phyloP scores from a whole-genome alignment of 176 grass and related monocot genomes.

The Raddia distichophylla region DNA sequence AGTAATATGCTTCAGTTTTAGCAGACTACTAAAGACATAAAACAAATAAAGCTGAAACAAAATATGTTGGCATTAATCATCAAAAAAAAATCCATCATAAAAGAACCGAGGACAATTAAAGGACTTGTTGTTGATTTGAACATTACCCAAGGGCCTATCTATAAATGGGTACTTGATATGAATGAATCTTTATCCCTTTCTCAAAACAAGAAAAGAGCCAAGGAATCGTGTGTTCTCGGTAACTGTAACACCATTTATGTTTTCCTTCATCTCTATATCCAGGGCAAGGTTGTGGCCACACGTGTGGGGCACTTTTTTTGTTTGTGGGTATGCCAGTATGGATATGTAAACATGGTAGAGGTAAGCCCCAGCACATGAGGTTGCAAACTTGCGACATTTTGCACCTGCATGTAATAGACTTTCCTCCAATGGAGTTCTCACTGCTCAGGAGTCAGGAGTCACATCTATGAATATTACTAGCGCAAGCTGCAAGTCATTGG shows the following conservation, averaged over 20 bases:
- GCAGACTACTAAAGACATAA: slow-evolving; percentile 30
- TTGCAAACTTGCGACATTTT: slow-evolving; percentile 8
- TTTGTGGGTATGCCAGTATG: background rate
- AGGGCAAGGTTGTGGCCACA: slow-evolving; percentile 4
- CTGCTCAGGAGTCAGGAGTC: background rate
- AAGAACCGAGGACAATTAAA: background rate
- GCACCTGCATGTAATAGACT: background rate
- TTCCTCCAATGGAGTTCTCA: background rate
- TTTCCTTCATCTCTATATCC: slow-evolving; percentile 11
- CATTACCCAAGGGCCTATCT: too few species aligned
- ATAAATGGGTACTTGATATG: too few species aligned
- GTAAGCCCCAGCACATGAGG: background rate
- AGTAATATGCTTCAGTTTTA: slow-evolving; percentile 31
- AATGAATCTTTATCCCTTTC: too few species aligned
- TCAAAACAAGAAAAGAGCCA: background rate
- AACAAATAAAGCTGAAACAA: slow-evolving; percentile 22
- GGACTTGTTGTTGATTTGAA: too few species aligned
- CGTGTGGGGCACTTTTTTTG: background rate
- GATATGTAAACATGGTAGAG: background rate
- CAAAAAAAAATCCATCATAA: background rate
- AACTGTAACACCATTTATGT: slow-evolving; percentile 20
- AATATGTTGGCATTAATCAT: background rate
- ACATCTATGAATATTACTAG: background rate
- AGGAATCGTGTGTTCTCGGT: background rate
- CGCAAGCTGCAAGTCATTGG: background rate